phyloP scores from a whole-genome alignment of 2,329 filamentous ascomycete genomes.

The Talaromyces sp. region DNA sequence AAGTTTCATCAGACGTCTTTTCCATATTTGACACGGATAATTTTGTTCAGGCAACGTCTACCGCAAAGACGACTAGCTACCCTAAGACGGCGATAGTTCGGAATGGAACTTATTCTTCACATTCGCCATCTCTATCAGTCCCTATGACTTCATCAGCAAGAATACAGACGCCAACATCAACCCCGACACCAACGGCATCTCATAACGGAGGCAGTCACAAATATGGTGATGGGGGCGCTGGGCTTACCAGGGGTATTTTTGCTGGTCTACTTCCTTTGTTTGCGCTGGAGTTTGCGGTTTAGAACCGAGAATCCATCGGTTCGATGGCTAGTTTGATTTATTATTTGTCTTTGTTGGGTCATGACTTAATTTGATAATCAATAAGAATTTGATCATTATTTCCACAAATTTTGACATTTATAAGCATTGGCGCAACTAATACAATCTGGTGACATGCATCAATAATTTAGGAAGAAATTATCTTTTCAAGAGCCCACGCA shows the following conservation, averaged over 20 bases:
- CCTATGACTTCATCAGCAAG: neutral
- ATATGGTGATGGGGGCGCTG: neutral
- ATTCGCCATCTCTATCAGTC: neutral
- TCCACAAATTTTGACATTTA: neutral
- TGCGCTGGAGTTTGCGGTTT: neutral
- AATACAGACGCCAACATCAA: neutral
- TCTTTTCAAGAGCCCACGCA: neutral
- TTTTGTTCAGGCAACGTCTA: neutral
- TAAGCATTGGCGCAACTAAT: neutral
- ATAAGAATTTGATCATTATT: neutral
- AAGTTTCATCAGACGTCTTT: neutral
- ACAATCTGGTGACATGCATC: neutral
- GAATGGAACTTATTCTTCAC: neutral
- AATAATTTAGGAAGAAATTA: neutral
- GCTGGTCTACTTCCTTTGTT: neutral
- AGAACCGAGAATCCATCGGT: neutral
- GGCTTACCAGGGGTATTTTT: neutral
- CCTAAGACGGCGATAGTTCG: neutral
- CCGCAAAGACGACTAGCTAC: neutral
- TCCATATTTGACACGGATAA: conserved; percentile 1
- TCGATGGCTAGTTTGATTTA: neutral
- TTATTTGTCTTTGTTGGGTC: neutral
- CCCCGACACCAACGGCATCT: neutral
- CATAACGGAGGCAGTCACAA: neutral
- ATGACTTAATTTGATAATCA: neutral